Conservation (phyloP, 2,329 filamentous ascomycete genomes). For the Lasiodiplodia sp. region DNA sequence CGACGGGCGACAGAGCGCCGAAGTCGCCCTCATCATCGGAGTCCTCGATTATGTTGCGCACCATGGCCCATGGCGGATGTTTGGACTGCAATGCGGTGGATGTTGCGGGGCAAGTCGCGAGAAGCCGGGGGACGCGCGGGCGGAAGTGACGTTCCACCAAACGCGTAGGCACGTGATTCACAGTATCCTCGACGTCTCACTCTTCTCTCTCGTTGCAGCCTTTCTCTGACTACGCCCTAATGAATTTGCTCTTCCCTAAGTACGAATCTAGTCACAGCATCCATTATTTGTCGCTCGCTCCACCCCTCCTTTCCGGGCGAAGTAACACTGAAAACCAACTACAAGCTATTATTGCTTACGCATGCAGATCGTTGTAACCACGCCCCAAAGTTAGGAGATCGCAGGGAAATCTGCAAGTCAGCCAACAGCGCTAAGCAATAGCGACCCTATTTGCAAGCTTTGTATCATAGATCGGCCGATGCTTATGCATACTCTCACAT, state of each 20-base stretch:
- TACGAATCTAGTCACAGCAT: too few species aligned
- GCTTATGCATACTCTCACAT: background rate
- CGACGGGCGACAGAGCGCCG: conserved; percentile 33
- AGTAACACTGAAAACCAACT: too few species aligned
- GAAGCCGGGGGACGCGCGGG: background rate
- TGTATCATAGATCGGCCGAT: conserved; percentile 5
- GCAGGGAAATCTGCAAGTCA: too few species aligned
- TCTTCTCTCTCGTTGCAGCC: background rate
- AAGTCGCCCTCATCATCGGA: conserved; percentile 48
- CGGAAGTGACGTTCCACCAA: background rate
- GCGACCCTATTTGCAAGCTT: background rate
- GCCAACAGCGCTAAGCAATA: background rate
- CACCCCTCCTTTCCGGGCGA: too few species aligned
- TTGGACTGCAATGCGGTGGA: background rate
- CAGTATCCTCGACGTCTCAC: too few species aligned
- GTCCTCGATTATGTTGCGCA: conserved; percentile 41
- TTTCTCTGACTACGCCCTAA: background rate
- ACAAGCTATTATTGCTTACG: too few species aligned
- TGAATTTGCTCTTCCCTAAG: too few species aligned
- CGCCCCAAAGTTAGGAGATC: too few species aligned
- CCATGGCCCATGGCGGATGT: conserved; percentile 15
- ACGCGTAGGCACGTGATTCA: background rate
- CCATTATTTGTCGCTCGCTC: too few species aligned
- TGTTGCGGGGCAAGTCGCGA: background rate
- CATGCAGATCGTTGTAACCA: too few species aligned